phyloP scores from a whole-genome alignment of 257 asterid species.

The Fraxinus cuspidata region DNA sequence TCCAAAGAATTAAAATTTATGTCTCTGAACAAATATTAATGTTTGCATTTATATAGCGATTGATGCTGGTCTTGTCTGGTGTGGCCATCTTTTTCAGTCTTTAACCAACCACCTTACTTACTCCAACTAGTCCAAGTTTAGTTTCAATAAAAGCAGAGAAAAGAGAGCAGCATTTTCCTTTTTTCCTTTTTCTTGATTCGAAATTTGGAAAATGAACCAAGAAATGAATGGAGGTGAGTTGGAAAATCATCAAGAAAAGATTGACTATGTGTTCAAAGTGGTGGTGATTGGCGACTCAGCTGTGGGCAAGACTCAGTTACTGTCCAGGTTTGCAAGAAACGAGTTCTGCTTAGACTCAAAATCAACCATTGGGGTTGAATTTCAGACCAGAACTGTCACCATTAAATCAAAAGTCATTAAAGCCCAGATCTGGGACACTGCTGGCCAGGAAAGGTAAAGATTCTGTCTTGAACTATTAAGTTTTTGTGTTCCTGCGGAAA shows the following conservation, averaged over 20 bases:
- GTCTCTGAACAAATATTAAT: neutral
- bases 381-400: slow-evolving; percentile 62
- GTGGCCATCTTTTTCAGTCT: slow-evolving; percentile 10
- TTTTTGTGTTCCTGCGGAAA: no score
- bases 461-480: slow-evolving; percentile 5
- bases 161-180: neutral
- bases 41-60: slow-evolving; percentile 21
- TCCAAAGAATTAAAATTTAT: neutral
- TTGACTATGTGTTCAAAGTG: slow-evolving; percentile 73
- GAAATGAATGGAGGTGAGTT: slow-evolving; percentile 42
- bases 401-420: slow-evolving; percentile 65
- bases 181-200: neutral
- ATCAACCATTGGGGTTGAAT: slow-evolving; percentile 83
- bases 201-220: slow-evolving; percentile 35
- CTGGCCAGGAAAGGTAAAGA: slow-evolving; percentile 77
- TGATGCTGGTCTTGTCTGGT: slow-evolving; percentile 24
- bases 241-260: slow-evolving; percentile 35
- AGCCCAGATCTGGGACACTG: slow-evolving; percentile 97
- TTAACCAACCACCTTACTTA: slow-evolving; percentile 21
- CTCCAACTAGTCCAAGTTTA: neutral
- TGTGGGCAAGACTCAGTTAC: slow-evolving; percentile 75
- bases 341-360: slow-evolving; percentile 72
- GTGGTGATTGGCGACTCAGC: slow-evolving; percentile 88
- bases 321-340: slow-evolving; percentile 73
- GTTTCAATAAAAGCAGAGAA: neutral